Percentiles rank a stretch among this genome's conserved stretches.
These are phyloP conservation scores for Puya raimondii DNA, from an alignment of 176 grass and related monocot species.

Conservation along the genomic window DNA sequence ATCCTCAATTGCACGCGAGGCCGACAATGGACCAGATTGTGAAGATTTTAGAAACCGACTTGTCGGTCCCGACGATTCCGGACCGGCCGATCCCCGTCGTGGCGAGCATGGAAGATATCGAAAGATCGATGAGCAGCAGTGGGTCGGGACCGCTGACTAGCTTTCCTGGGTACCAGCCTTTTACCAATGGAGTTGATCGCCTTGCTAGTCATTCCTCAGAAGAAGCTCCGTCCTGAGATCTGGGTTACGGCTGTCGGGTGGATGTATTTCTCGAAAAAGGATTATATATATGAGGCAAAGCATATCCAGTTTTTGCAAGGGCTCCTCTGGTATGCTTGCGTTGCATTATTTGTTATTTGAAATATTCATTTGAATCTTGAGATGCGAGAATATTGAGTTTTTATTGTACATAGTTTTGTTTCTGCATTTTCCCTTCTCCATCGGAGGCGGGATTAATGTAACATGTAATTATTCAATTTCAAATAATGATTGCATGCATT, in stretches of 20 bases:
- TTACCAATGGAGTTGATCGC: slow-evolving; percentile 34
- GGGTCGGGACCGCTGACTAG: slow-evolving; percentile 67
- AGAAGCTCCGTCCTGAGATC: slow-evolving; percentile 3
- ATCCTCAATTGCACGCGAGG: slow-evolving; percentile 81
- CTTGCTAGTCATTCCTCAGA: slow-evolving; percentile 32
- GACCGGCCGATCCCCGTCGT: slow-evolving; percentile 55
- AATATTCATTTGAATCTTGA: not conserved
- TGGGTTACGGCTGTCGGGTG: not conserved
- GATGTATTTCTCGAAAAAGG: not conserved
- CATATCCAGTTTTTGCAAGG: not conserved
- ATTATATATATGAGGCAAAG: no score
- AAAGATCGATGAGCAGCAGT: slow-evolving; percentile 59
- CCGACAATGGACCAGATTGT: slow-evolving; percentile 88
- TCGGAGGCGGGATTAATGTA: not conserved
- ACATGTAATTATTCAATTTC: not conserved
- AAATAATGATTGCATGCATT: not conserved
- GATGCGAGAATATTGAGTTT: not conserved
- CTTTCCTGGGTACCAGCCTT: slow-evolving; percentile 57
- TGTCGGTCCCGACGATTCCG: slow-evolving; percentile 37
- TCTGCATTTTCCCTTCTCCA: not conserved
- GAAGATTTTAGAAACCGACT: slow-evolving; percentile 80
- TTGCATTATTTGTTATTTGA: not conserved
- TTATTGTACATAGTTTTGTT: not conserved
- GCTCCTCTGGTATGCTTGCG: not conserved
- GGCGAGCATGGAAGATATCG: slow-evolving; percentile 57